phyloP scores from a whole-genome alignment of 805 yeast species.

The Metschnikowia continentalis region DNA sequence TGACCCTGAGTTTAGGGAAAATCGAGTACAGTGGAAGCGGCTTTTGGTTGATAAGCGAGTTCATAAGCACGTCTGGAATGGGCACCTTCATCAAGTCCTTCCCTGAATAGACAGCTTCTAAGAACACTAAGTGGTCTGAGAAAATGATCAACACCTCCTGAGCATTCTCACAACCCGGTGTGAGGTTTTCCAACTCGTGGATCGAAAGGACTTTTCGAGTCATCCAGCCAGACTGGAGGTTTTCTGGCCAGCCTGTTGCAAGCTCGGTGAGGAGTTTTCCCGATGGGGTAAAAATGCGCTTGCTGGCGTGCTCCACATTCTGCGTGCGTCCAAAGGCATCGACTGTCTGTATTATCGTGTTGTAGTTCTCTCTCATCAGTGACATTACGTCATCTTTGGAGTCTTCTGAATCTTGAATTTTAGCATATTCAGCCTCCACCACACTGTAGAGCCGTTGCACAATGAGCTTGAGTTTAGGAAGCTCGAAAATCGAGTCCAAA shows the following conservation, averaged over 20 bases:
- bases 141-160: slow-evolving; percentile 66
- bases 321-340: slow-evolving; percentile 66
- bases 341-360: slow-evolving; percentile 58
- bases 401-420: slow-evolving; percentile 15
- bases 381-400: slow-evolving; percentile 17
- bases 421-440: slow-evolving; percentile 40
- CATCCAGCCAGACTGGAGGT: slow-evolving; percentile 84
- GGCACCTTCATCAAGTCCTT: slow-evolving; percentile 26
- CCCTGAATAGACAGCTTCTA: slow-evolving; percentile 47
- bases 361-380: slow-evolving; percentile 39
- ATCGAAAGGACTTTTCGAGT: slow-evolving; percentile 81
- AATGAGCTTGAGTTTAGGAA: slow-evolving; percentile 66
- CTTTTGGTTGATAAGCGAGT: slow-evolving; percentile 79
- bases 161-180: slow-evolving; percentile 13
- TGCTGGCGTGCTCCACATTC: not conserved
- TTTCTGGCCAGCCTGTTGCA: slow-evolving; percentile 84
- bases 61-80: slow-evolving; percentile 81
- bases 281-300: slow-evolving; percentile 79
- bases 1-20: slow-evolving; percentile 67
- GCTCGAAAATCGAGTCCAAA: slow-evolving; percentile 60
- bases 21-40: slow-evolving; percentile 50
- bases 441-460: slow-evolving; percentile 55
- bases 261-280: slow-evolving; percentile 84
- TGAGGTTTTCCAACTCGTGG: slow-evolving; percentile 35
- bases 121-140: slow-evolving; percentile 71